These are phyloP conservation scores for Eustoma russellianum DNA, from an alignment of 257 asterid genomes.

Conservation along the genomic window DNA sequence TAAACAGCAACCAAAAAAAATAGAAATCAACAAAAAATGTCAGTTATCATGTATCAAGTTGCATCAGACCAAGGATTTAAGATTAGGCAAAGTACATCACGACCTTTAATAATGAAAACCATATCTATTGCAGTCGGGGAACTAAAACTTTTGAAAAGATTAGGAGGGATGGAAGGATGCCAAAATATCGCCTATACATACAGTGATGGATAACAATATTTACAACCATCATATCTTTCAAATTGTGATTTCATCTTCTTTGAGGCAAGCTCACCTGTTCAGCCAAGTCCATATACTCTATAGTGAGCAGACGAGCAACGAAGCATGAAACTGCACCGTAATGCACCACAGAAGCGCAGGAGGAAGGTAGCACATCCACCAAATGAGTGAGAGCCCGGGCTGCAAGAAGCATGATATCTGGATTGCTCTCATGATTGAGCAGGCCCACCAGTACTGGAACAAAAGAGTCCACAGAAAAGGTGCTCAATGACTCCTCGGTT, in stretches of 20 bases:
- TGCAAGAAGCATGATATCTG: slow-evolving; percentile 94
- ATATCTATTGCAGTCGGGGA: no score
- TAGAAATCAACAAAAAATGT: not conserved
- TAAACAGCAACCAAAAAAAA: not conserved
- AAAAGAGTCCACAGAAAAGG: slow-evolving; percentile 90
- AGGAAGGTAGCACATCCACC: slow-evolving; percentile 96
- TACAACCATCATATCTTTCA: no score
- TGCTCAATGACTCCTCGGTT: slow-evolving; percentile 87
- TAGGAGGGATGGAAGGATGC: no score
- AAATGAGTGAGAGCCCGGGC: slow-evolving; percentile 97
- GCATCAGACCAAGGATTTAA: no score
- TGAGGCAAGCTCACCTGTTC: slow-evolving; percentile 60
- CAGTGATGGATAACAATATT: no score
- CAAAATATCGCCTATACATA: no score
- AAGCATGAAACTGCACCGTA: slow-evolving; percentile 95
- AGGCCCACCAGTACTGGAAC: slow-evolving; percentile 96
- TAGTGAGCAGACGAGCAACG: slow-evolving; percentile 85
- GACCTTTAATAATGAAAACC: no score
- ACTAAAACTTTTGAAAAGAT: no score
- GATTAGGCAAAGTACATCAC: no score
- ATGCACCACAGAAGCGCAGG: slow-evolving; percentile 96
- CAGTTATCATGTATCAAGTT: not conserved
- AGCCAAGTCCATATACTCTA: slow-evolving; percentile 99
- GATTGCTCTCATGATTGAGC: slow-evolving; percentile 82
- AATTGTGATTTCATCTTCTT: no score